A percentile compares a stretch with the other conserved stretches of the same genome.
These are phyloP conservation scores for Globisporangium cylindrosporum DNA, from an alignment of 352 stramenopile species.

Conservation along the genomic window DNA sequence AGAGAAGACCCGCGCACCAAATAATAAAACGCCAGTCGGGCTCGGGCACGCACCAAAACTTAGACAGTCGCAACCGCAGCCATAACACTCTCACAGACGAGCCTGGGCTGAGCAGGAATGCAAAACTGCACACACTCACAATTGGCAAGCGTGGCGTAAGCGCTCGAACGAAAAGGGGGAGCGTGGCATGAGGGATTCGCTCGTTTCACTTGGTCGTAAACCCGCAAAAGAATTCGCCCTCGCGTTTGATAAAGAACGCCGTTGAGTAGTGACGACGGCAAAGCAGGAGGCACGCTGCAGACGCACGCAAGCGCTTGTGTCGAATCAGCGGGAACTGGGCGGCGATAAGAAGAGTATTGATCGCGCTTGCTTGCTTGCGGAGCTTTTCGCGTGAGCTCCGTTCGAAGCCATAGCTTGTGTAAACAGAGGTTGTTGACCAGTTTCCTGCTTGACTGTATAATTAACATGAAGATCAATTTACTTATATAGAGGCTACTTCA, in stretches of 20 bases:
- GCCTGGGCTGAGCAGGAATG: too few relatives aligned
- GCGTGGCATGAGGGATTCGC: neutral
- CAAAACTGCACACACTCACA: neutral
- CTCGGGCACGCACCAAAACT: neutral
- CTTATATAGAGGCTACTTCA: too few relatives aligned
- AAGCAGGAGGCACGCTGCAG: neutral
- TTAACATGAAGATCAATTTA: neutral
- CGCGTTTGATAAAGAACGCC: neutral
- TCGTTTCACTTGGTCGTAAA: neutral
- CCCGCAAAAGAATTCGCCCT: conserved; percentile 5
- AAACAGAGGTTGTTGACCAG: neutral
- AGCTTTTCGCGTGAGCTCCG: neutral
- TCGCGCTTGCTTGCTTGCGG: too few relatives aligned
- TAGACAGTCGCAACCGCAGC: neutral
- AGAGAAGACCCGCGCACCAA: neutral
- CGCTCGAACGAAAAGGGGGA: neutral
- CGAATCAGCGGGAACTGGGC: neutral
- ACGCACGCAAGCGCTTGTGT: neutral
- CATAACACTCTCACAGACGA: neutral
- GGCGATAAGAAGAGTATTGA: neutral
- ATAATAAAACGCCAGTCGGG: neutral
- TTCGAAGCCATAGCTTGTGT: neutral
- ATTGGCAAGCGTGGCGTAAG: neutral
- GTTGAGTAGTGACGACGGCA: neutral
- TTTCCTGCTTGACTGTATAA: neutral